Evolutionary conservation across 2,329 filamentous ascomycete species (phyloP), one percentile per base, ranked within the genome.

Genomic region (Coniochaeta sp.): DNA sequence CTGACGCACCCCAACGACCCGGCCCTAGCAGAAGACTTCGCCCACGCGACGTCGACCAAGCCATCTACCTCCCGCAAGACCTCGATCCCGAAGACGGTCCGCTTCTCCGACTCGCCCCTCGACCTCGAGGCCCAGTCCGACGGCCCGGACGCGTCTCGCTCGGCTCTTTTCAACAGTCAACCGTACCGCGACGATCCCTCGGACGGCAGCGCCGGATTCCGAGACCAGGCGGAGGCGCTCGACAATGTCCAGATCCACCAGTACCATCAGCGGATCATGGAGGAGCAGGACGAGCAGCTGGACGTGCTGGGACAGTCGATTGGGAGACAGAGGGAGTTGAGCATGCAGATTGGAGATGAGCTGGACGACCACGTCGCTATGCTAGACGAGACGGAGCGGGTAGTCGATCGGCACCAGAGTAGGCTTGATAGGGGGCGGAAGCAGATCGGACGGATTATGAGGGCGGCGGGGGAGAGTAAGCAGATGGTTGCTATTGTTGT

Each of bases 311-410:
- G 93, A n/a, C 85, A 87, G 68, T 91, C 86, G 61, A 97, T 99
- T 66, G 84, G 90, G 4, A 85, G 95, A 42, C 95, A 98, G 78
- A 82, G 96, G 57, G 91, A 98, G 77, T 80, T 99, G 63, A 93
- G 89, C 71, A 96, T 97, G 78, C 91, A 95, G 77, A 98, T 99
- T 69, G 93, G 95, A 32, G 90, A 97, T 72, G 95, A 99, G 79
- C 81, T 99, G 38, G 95, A 98, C 68, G 89, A 87, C 66, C 95
- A 99, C 69, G 89, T 96, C 40, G 82, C 89, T 66, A 80, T 99
- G 79, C 80, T 99, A 32, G 93, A 97, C 72, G 93, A 96, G 68
- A 86, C 96, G 52, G 95, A 98, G 70, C 83, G 83, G 52, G 83
- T 88, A 22, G 89, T 93, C 8, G 92, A 96, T 72, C 79, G 93